phyloP scores from a whole-genome alignment of 2,329 filamentous ascomycete species.

The Ophiocordyceps camponoti-leonardi region DNA sequence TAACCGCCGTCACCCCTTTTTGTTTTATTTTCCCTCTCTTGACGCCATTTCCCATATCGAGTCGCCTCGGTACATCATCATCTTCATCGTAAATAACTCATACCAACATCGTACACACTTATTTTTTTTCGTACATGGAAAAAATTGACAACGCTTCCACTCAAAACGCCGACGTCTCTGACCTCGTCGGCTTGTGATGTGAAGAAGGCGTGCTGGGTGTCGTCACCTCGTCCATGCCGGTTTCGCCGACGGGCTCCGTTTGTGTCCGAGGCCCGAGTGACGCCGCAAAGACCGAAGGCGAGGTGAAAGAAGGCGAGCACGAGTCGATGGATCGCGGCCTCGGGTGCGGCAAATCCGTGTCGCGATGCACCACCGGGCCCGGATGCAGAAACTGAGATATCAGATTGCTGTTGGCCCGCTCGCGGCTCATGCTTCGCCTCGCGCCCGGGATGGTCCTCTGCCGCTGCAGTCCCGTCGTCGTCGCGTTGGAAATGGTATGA shows the following conservation, averaged over 20 bases:
- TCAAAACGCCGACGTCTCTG: slow-evolving; percentile 10
- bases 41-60: too few species aligned
- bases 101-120: neutral
- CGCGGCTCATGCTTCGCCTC: slow-evolving; percentile 20
- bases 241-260: slow-evolving; percentile 10
- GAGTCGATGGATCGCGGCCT: slow-evolving; percentile 11
- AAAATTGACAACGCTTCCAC: slow-evolving; percentile 4
- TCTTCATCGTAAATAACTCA: neutral
- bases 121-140: too few species aligned
- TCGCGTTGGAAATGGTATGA: slow-evolving; percentile 16
- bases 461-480: slow-evolving; percentile 12
- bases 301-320: neutral
- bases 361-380: slow-evolving; percentile 21
- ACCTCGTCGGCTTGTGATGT: slow-evolving; percentile 9
- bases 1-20: too few species aligned
- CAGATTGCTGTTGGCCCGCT: slow-evolving; percentile 22
- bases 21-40: too few species aligned
- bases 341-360: slow-evolving; percentile 7
- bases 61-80: neutral
- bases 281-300: neutral
- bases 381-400: slow-evolving; percentile 30
- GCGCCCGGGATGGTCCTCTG: slow-evolving; percentile 12
- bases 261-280: slow-evolving; percentile 5
- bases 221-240: slow-evolving; percentile 11
- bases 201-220: slow-evolving; percentile 11